Base-by-base conservation (phyloP, 2,329 filamentous ascomycete genomes). In the Paraconiothyrium brasiliense region DNA sequence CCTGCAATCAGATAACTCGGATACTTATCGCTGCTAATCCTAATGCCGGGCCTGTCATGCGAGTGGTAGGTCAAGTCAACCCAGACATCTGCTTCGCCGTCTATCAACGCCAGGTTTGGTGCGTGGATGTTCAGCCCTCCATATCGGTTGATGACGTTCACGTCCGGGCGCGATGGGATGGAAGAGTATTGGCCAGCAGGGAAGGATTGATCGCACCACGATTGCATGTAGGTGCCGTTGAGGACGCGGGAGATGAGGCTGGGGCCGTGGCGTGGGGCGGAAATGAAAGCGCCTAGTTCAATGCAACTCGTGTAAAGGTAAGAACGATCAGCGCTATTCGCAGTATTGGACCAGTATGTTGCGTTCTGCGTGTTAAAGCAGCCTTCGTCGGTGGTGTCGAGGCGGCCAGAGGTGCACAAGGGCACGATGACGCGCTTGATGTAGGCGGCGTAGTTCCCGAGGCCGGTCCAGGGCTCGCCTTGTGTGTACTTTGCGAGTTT, bases 171-270 rank as follows among this genome's bases (percentile, higher is more conserved):
- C 0, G 76, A 43, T 0, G 84, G 82, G 24, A 85, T 80, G 34
- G 67, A 65, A 64, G 83, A 84, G 71, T 81, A 78, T 30, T 77
- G 56, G 0, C 84, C 84, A 1, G 76, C 62, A 0, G 83, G 81
- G 64, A 86, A 86, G 1, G 84, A 83, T 83, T 84, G 84, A n/a
- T 67, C 79, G 65, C 84, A 86, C 84, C 84, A 86, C 70, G 85
- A 81, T 64, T 85, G 84, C 41, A 84, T 85, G 70, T 86, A 86
- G 44, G 79, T 74, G 9, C 78, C 77, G 51, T 84, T 77, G 4
- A 86, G 65, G 0, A 82, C 81, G 6, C 82, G 78, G 1, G 83
- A 84, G 20, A 86, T 74, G 2, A 86, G 74, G 1, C 79, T 79
- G 0, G 83, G 83, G 0, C 80, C 80, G 7, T 77, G 67, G 22